phyloP scores from a whole-genome alignment of 805 yeast genomes.

The Pichia membranifaciens region DNA sequence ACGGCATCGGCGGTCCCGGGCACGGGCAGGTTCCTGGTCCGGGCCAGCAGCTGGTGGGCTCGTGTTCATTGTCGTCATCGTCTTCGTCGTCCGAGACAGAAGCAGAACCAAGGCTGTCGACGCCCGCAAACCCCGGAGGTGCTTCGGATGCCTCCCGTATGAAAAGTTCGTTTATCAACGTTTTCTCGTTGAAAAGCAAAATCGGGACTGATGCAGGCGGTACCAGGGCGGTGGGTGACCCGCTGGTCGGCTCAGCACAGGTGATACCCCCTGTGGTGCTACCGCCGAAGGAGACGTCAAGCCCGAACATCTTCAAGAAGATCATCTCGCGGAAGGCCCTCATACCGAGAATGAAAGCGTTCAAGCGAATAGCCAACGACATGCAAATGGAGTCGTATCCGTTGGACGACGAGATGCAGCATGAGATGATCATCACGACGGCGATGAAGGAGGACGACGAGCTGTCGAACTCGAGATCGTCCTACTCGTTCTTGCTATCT shows the following conservation, averaged over 20 bases:
- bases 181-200: slow-evolving; percentile 3
- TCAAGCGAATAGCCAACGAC: slow-evolving; percentile 31
- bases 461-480: slow-evolving; percentile 15
- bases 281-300: neutral
- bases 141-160: neutral
- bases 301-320: slow-evolving; percentile 26
- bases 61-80: slow-evolving; percentile 1
- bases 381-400: slow-evolving; percentile 32
- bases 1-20: neutral
- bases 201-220: neutral
- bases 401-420: slow-evolving; percentile 30
- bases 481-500: slow-evolving; percentile 9
- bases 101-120: neutral
- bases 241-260: too few relatives aligned
- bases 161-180: slow-evolving; percentile 3
- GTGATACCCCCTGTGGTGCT: too few relatives aligned
- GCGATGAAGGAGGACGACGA: slow-evolving; percentile 29
- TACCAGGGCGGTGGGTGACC: too few relatives aligned
- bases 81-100: neutral
- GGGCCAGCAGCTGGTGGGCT: neutral
- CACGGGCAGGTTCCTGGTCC: too few relatives aligned
- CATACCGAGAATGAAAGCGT: slow-evolving; percentile 32
- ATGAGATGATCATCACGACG: slow-evolving; percentile 31
- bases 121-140: neutral
- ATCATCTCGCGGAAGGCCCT: slow-evolving; percentile 24